Evolutionary conservation across 106 monocot genomes (phyloP).

Genomic region (Phalaenopsis equestris): DNA sequence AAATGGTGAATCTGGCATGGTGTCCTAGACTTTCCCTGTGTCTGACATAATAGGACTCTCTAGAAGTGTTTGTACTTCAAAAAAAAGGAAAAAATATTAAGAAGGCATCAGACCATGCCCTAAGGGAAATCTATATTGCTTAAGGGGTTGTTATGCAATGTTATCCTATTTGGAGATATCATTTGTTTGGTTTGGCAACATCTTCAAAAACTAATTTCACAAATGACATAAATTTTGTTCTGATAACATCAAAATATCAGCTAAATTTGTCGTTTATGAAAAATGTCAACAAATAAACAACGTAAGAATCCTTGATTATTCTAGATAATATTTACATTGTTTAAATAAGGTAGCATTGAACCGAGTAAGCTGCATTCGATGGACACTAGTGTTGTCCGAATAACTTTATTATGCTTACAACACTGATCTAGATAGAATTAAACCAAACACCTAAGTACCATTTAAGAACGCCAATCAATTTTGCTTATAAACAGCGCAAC

Average conservation of each 20-base stretch:
- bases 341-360: neutral
- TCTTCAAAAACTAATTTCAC: neutral
- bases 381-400: neutral
- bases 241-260: neutral
- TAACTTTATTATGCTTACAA: neutral
- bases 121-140: neutral
- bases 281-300: neutral
- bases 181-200: neutral
- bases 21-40: neutral
- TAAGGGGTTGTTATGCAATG: neutral
- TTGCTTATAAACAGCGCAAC: neutral
- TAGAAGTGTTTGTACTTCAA: neutral
- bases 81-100: neutral
- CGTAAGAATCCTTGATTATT: neutral
- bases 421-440: neutral
- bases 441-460: neutral
- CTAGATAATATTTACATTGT: neutral
- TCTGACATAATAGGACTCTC: neutral
- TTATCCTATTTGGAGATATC: neutral
- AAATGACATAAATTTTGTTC: neutral
- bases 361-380: neutral
- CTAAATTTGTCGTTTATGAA: neutral
- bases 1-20: neutral
- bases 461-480: neutral
- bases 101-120: neutral